Conservation (phyloP, 345 rosid genomes). For the Linum usitatissimum region DNA sequence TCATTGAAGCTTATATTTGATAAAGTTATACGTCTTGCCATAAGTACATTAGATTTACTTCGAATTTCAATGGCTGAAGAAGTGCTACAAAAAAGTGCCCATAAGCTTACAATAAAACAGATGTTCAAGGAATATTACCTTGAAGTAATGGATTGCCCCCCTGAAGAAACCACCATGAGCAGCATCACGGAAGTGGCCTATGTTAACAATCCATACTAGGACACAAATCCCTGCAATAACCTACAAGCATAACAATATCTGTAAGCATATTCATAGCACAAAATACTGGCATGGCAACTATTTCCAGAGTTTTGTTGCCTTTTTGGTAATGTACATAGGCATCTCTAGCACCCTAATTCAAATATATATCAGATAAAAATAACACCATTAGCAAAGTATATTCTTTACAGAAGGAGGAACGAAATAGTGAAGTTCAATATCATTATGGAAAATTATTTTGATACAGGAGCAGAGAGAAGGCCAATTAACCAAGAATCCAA, state of each 20-base stretch:
- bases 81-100: not conserved
- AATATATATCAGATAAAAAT: no score
- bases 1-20: no score
- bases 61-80: not conserved
- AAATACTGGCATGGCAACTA: not conserved
- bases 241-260: constrained; percentile 27
- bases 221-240: constrained; percentile 98
- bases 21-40: no score
- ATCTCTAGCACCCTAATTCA: not conserved
- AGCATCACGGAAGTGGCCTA: constrained; percentile 94
- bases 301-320: not conserved
- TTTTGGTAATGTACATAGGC: not conserved
- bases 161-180: constrained; percentile 90
- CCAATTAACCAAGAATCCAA: not conserved
- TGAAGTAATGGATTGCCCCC: constrained; percentile 96
- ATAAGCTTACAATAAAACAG: not conserved
- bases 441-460: no score
- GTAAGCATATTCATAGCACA: not conserved
- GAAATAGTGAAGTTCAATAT: not conserved
- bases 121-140: constrained; percentile 37
- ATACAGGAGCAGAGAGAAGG: not conserved
- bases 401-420: not conserved
- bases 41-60: no score
- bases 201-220: constrained; percentile 95
- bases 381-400: not conserved